A percentile compares a stretch with the other conserved stretches of the same genome.
Evolutionary conservation across 2,329 filamentous ascomycete genomes (phyloP).

Genomic region (Endothia cerciana): DNA sequence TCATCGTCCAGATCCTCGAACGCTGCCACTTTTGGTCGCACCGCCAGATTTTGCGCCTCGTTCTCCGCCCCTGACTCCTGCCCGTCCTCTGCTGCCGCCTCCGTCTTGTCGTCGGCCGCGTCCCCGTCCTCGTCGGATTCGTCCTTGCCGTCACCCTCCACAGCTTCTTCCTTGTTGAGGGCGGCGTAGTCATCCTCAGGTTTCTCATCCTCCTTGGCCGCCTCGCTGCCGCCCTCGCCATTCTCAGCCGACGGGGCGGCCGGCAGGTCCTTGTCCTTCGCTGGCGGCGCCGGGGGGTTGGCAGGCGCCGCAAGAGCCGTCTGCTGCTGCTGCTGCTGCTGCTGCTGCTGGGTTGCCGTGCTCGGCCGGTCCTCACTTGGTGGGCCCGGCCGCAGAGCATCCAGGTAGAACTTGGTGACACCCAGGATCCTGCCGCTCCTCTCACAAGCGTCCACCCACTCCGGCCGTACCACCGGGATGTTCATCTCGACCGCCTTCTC

Average conservation of each 20-base stretch:
- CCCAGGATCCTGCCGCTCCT: conserved; percentile 89
- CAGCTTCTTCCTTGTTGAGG: conserved; percentile 38
- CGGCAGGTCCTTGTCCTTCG: conserved; percentile 42
- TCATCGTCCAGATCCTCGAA: conserved; percentile 40
- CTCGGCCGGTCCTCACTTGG: conserved; percentile 39
- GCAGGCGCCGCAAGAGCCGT: conserved; percentile 23
- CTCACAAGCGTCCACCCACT: conserved; percentile 98
- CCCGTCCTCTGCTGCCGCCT: conserved; percentile 47
- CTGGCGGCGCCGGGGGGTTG: conserved; percentile 28
- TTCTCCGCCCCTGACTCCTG: conserved; percentile 62
- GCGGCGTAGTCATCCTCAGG: conserved; percentile 30
- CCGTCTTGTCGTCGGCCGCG: conserved; percentile 45
- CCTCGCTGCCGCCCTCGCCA: conserved; percentile 32
- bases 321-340: conserved; percentile 35
- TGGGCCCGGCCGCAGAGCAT: conserved; percentile 65
- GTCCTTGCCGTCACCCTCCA: conserved; percentile 32
- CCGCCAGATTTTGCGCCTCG: conserved; percentile 56
- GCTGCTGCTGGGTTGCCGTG: conserved; percentile 31
- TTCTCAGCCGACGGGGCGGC: conserved; percentile 30
- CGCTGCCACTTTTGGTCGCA: conserved; percentile 45
- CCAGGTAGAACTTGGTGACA: conserved; percentile 93
- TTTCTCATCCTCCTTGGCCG: conserved; percentile 31
- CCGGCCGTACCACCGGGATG: conserved; percentile 92
- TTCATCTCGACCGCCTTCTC: conserved; percentile 98
- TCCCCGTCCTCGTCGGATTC: conserved; percentile 36